Conservation (phyloP, 768 basidiomycete species). For the Postia placenta region DNA sequence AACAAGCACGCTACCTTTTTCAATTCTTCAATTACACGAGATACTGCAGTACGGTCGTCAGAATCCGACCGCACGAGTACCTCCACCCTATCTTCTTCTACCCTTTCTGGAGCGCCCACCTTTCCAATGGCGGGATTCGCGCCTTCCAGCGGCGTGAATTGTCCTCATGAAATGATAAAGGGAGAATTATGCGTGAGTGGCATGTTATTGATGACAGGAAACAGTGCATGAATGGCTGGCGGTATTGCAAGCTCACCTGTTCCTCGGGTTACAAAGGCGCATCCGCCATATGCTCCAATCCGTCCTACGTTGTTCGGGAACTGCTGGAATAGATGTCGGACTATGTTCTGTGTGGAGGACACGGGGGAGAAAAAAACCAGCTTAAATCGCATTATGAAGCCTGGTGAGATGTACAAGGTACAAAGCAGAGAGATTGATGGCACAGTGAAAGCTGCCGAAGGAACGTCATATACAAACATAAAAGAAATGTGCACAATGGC, state of each 20-base stretch:
- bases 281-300: constrained; percentile 46
- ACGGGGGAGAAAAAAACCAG: constrained; percentile 49
- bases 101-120: constrained; percentile 36
- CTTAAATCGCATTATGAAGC: constrained; percentile 33
- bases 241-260: constrained; percentile 30
- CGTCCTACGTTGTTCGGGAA: constrained; percentile 42
- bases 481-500: constrained; percentile 1
- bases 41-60: constrained; percentile 29
- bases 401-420: background rate
- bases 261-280: constrained; percentile 50
- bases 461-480: background rate
- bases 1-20: constrained; percentile 31
- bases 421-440: background rate
- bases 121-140: constrained; percentile 43
- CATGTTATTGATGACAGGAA: background rate
- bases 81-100: constrained; percentile 51
- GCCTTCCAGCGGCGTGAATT: constrained; percentile 35
- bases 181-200: background rate
- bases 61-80: constrained; percentile 31
- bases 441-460: background rate
- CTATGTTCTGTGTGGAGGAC: constrained; percentile 31
- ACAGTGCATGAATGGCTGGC: background rate
- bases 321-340: constrained; percentile 41
- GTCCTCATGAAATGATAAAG: constrained; percentile 23
- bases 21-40: constrained; percentile 35